Percentiles rank a stretch among this genome's conserved stretches.
These are phyloP conservation scores for Paramecium octaurelia DNA, from an alignment of 73 alveolate species.

Conservation along the genomic window DNA sequence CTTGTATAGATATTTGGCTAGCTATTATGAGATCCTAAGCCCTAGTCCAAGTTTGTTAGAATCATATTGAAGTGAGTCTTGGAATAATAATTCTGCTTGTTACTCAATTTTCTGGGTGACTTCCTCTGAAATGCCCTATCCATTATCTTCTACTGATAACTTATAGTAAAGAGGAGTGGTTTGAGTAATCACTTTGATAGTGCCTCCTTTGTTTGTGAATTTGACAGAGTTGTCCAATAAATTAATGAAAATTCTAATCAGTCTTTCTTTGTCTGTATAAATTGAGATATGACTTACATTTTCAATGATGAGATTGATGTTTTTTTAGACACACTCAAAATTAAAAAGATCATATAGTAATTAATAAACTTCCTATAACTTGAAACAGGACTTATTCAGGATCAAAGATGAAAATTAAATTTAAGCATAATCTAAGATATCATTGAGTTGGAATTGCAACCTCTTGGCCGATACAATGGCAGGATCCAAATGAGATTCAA, in stretches of 20 bases:
- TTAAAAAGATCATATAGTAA: not conserved
- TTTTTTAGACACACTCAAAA: not conserved
- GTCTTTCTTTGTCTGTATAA: not conserved
- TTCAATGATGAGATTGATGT: not conserved
- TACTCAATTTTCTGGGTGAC: not conserved
- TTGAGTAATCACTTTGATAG: not conserved
- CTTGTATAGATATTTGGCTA: not conserved
- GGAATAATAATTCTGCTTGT: not conserved
- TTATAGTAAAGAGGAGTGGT: not conserved
- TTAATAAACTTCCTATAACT: not conserved
- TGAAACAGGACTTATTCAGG: not conserved
- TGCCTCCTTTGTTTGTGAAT: not conserved
- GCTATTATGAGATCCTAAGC: not conserved
- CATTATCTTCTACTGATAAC: slow-evolving; percentile 5
- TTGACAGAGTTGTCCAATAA: not conserved
- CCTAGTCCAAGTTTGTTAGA: not conserved
- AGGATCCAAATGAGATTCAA: not conserved
- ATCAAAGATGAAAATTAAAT: not conserved
- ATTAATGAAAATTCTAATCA: not conserved
- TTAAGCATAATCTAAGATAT: slow-evolving; percentile 24
- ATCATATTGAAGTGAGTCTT: not conserved
- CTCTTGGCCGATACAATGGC: slow-evolving; percentile 2
- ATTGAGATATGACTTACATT: not conserved
- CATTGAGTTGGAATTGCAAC: not conserved
- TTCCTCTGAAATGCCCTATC: not conserved